Evolutionary conservation across 805 yeast species (phyloP).

Genomic region (Candida bentonensis): DNA sequence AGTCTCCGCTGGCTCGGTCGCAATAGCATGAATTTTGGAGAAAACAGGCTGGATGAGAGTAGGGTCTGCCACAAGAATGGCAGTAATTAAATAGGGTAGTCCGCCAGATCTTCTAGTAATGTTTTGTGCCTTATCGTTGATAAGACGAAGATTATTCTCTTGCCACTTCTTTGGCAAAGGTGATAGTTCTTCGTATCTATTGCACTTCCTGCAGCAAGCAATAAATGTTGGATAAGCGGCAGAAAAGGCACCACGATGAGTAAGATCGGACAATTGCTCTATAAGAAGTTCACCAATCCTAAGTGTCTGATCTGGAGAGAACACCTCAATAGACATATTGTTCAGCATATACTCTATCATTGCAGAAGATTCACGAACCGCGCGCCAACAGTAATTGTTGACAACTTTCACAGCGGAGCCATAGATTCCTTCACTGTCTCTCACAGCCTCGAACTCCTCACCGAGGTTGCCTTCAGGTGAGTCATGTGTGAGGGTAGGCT

Average conservation of each 20-base stretch:
- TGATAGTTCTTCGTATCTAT: constrained; percentile 10
- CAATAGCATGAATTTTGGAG: constrained; percentile 33
- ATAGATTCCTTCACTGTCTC: constrained; percentile 14
- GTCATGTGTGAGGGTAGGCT: constrained; percentile 45
- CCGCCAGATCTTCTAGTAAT: constrained; percentile 91
- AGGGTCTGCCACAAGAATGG: constrained; percentile 44
- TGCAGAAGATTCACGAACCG: constrained; percentile 59
- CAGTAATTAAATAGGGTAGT: constrained; percentile 65
- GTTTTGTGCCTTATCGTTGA: constrained; percentile 46
- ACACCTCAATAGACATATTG: constrained; percentile 13
- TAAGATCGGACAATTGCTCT: constrained; percentile 54
- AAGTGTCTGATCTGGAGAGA: constrained; percentile 20
- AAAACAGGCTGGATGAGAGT: constrained; percentile 28
- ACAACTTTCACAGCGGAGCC: constrained; percentile 30
- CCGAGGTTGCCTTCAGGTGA: constrained; percentile 59
- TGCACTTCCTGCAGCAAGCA: constrained; percentile 48
- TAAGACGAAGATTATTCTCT: constrained; percentile 33
- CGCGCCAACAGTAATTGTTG: constrained; percentile 67
- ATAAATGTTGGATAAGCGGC: constrained; percentile 74
- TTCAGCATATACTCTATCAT: constrained; percentile 35
- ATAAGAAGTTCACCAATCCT: constrained; percentile 41
- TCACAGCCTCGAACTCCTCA: constrained; percentile 17
- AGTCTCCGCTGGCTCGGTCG: constrained; percentile 39
- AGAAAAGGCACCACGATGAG: constrained; percentile 88
- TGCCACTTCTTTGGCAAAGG: constrained; percentile 46